Base-by-base conservation (phyloP, 225 moss, liverwort and hornwort species). In the Anthoceros angustus region DNA sequence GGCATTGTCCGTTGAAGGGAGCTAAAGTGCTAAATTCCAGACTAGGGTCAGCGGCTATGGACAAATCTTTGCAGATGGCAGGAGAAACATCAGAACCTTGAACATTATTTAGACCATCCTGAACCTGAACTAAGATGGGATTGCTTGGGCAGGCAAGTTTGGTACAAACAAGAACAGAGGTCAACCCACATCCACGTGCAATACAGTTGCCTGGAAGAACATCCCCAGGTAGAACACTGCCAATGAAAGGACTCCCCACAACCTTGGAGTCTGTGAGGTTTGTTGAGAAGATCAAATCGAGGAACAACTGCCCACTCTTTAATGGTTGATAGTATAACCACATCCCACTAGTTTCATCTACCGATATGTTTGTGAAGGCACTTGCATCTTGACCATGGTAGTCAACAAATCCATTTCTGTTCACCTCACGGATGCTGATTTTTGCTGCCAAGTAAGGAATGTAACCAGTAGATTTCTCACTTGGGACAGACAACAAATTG, bases 401-500 rank as follows among this genome's bases (percentile, higher is more conserved):
- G 49, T 75, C 4, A 75, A 55, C 23, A 23, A 55, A 55, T 18
- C 55, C 23, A 15, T 55, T 55, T 9, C 14, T 18, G 8, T 55
- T 15, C 6, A 0, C 10, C 12, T 69, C 0, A 73, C 75, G 23
- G 62, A 74, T 43, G 60, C 76, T 41, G 66, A 72, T 14, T 61
- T 69, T 16, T 25, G 73, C 63, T 39, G 68, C 66, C 41, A 80
- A 80, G 21, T 76, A 39, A 62, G 32, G 63, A 24, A 71, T 69
- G 20, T 80, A 39, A n/a, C 70, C 60, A 65, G 73, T 68, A 69
- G 64, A 64, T 0, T 70, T 48, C 32, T 68, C 67, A 10, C 69
- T 8, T 45, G 62, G 70, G 42, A 85, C 66, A 11, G 73, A 71
- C 0, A 82, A 40, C 10, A 43, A 67, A 25, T 85, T 85, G 0